phyloP scores from a whole-genome alignment of 2,329 filamentous ascomycete species.

The Scleromitrula shiraiana region DNA sequence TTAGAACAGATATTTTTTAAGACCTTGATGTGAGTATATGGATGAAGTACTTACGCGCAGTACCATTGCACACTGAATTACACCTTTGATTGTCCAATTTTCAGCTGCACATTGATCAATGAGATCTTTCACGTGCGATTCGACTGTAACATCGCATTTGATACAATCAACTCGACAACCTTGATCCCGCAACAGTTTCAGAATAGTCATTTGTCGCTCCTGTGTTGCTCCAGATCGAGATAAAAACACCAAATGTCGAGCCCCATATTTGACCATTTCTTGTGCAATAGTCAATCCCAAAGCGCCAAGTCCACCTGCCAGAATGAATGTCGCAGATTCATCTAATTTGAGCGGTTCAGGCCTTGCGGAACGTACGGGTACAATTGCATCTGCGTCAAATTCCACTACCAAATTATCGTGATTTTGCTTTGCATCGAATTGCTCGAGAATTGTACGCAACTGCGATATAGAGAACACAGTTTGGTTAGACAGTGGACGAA shows the following conservation, averaged over 20 bases:
- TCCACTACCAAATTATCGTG: neutral
- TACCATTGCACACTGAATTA: conserved; percentile 27
- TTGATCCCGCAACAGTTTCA: neutral
- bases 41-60: conserved; percentile 7
- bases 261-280: conserved; percentile 29
- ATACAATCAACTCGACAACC: neutral
- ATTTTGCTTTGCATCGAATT: neutral
- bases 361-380: neutral
- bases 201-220: neutral
- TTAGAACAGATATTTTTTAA: neutral
- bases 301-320: conserved; percentile 37
- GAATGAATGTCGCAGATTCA: conserved; percentile 20
- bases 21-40: neutral
- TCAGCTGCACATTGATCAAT: neutral
- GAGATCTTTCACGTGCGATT: neutral
- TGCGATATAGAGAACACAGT: neutral
- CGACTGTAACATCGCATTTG: neutral
- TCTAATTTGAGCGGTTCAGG: neutral
- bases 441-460: neutral
- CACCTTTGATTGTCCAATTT: conserved; percentile 13
- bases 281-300: conserved; percentile 31
- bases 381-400: neutral
- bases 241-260: neutral
- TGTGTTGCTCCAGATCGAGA: conserved; percentile 2
- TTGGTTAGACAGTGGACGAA: neutral